Percentiles rank a stretch among this genome's conserved stretches.
These are phyloP conservation scores for Silene uniflora DNA, from an alignment of 148 eudicot species.

Conservation along the genomic window DNA sequence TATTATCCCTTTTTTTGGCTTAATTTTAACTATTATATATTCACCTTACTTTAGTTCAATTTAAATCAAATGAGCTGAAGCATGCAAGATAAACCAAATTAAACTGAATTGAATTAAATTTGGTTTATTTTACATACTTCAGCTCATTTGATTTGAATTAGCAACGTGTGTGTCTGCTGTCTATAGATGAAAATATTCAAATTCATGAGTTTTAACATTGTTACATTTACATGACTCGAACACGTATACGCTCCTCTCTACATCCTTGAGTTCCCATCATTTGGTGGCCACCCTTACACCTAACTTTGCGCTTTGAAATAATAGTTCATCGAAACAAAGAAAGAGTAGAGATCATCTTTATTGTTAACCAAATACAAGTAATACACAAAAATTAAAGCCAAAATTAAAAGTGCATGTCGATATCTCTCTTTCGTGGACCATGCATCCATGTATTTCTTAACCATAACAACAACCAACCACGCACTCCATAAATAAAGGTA, in stretches of 20 bases:
- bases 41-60: no score
- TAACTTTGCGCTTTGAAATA: conserved; percentile 19
- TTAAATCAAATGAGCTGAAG: no score
- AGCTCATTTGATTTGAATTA: no score
- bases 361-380: conserved; percentile 2
- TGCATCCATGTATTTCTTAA: not conserved
- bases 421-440: conserved; percentile 13
- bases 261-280: not conserved
- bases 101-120: no score
- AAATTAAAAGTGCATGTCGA: conserved; percentile 17
- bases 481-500: not conserved
- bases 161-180: no score
- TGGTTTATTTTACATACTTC: no score
- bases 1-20: no score
- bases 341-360: conserved; percentile 22
- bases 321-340: conserved; percentile 9
- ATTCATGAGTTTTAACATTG: no score
- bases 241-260: not conserved
- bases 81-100: no score
- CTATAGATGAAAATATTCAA: no score
- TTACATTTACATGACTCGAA: no score
- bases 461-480: conserved; percentile 20
- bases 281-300: conserved; percentile 12
- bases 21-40: no score
- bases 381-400: not conserved